phyloP scores from a whole-genome alignment of 2,329 filamentous ascomycete species.

The Cercospora janseana region DNA sequence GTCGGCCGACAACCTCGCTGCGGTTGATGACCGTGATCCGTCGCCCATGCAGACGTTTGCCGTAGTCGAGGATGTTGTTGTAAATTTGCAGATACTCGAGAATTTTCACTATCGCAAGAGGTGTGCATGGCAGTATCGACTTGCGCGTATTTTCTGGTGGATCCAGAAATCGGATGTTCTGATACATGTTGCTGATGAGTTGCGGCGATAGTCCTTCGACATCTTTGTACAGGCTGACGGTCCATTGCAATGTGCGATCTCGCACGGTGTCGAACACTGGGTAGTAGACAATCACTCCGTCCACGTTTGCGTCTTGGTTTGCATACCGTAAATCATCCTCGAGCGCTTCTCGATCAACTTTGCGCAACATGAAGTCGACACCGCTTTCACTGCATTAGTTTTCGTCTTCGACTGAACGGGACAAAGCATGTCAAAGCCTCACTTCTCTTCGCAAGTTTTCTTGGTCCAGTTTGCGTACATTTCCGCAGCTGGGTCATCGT shows the following conservation, averaged over 20 bases:
- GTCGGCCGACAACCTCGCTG: conserved; percentile 90
- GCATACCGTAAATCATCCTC: conserved; percentile 85
- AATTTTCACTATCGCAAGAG: conserved; percentile 93
- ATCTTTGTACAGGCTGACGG: conserved; percentile 85
- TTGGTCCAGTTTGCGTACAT: conserved; percentile 97
- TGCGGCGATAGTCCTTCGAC: conserved; percentile 92
- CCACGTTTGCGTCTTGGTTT: conserved; percentile 72
- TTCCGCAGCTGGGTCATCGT: conserved; percentile 81
- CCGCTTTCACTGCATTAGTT: conserved; percentile 51
- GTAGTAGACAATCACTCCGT: conserved; percentile 97
- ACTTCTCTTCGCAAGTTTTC: conserved; percentile 96
- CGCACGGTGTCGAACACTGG: conserved; percentile 90
- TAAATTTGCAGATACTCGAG: conserved; percentile 94
- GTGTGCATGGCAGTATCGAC: conserved; percentile 91
- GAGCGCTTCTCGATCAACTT: conserved; percentile 80
- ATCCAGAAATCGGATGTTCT: conserved; percentile 94
- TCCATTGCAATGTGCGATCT: conserved; percentile 94
- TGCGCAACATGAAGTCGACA: conserved; percentile 82
- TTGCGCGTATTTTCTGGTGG: conserved; percentile 73
- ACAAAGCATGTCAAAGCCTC: conserved; percentile 46
- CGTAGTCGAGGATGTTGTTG: conserved; percentile 88
- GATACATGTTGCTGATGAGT: conserved; percentile 99
- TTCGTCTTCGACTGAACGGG: conserved; percentile 3
- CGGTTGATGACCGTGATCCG: conserved; percentile 96
- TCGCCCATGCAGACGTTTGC: conserved; percentile 88